Evolutionary conservation across 139 green algal genomes (phyloP).

Genomic region (Chlorella sp.): DNA sequence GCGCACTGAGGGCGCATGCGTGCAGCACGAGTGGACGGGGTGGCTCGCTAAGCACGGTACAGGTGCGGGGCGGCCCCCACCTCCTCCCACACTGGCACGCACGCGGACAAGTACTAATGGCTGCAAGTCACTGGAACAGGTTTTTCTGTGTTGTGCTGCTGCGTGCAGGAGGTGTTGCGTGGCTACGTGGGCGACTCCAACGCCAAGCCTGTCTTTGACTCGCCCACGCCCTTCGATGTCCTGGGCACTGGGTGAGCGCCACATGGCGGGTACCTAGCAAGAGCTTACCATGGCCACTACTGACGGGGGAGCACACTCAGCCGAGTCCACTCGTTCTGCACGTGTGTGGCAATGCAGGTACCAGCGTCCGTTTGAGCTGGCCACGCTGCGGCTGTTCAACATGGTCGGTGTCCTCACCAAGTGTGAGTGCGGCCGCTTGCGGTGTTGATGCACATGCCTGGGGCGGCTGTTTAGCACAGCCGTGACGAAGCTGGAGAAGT

Average conservation of each 20-base stretch:
- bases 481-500: too few species aligned
- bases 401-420: constrained; percentile 67
- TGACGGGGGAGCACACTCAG: not conserved
- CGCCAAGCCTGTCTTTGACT: constrained; percentile 54
- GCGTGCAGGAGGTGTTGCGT: constrained; percentile 59
- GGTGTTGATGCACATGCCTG: not conserved
- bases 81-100: too few species aligned
- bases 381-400: constrained; percentile 76
- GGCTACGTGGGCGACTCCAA: constrained; percentile 72
- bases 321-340: too few species aligned
- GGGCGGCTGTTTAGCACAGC: too few species aligned
- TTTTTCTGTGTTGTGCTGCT: too few species aligned
- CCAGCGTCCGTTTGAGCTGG: constrained; percentile 78
- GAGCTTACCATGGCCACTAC: not conserved
- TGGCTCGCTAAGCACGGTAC: too few species aligned
- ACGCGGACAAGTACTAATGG: too few species aligned
- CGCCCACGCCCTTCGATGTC: constrained; percentile 60
- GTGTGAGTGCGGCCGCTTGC: constrained; percentile 37
- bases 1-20: too few species aligned
- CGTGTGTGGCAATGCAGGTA: not conserved
- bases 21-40: too few species aligned
- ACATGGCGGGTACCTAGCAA: too few species aligned
- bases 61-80: too few species aligned
- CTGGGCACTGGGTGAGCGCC: constrained; percentile 62
- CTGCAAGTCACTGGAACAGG: too few species aligned